Percentiles rank a stretch among this genome's conserved stretches.
These are phyloP conservation scores for Mycena crocata DNA, from an alignment of 768 basidiomycete genomes.

Conservation along the genomic window DNA sequence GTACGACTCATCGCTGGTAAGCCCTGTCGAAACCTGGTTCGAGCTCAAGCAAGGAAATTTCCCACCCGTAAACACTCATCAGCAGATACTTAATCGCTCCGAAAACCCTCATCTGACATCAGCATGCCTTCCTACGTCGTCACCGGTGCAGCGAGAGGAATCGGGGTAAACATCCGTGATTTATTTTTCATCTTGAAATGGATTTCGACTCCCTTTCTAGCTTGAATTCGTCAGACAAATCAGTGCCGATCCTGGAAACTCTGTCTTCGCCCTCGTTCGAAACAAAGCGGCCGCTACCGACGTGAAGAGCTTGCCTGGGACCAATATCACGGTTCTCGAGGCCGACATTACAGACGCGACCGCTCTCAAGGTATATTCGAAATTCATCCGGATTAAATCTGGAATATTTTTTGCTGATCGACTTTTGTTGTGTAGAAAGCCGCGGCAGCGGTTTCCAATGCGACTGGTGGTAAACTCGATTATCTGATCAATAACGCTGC, in stretches of 20 bases:
- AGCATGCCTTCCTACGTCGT: slow-evolving; percentile 17
- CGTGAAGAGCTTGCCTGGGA: background rate
- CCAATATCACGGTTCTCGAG: slow-evolving; percentile 9
- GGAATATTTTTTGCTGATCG: background rate
- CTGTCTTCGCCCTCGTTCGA: background rate
- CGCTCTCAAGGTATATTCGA: background rate
- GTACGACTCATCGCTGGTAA: too few species aligned
- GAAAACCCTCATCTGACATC: too few species aligned
- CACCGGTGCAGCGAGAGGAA: slow-evolving; percentile 11
- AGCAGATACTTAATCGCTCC: too few species aligned
- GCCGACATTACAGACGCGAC: slow-evolving; percentile 13
- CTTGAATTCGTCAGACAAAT: slow-evolving; percentile 18
- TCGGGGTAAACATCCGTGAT: background rate
- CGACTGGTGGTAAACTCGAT: slow-evolving; percentile 13
- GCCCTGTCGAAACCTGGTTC: too few species aligned
- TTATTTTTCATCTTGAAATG: background rate
- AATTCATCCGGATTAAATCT: background rate
- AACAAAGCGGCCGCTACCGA: background rate
- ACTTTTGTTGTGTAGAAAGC: background rate
- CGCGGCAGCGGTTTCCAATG: background rate
- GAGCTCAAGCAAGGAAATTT: too few species aligned
- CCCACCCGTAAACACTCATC: too few species aligned
- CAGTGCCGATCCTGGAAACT: slow-evolving; percentile 6
- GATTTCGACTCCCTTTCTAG: background rate
- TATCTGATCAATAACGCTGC: slow-evolving; percentile 22